Conservation (phyloP, 176 grass and related monocot genomes). For the Eleusine indica region DNA sequence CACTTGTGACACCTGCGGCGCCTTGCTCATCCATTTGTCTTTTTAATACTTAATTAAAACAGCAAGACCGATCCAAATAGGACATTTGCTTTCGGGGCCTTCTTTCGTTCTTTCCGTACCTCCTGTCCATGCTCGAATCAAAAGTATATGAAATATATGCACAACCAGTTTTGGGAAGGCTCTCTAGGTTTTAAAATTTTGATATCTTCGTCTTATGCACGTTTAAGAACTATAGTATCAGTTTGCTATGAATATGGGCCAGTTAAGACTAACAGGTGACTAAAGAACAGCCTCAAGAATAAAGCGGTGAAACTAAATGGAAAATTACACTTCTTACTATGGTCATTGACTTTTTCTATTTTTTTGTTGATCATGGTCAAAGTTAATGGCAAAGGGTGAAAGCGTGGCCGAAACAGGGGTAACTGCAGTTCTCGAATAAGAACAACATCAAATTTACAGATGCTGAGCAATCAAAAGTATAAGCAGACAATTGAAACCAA, state of each 20-base stretch:
- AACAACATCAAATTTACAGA: background rate
- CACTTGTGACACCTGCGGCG: slow-evolving; percentile 6
- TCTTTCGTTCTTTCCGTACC: background rate
- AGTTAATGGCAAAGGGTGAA: background rate
- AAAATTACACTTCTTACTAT: background rate
- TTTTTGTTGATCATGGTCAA: background rate
- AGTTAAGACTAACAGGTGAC: background rate
- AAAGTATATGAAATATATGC: background rate
- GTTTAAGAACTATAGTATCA: background rate
- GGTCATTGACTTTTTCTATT: background rate
- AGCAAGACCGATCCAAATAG: background rate
- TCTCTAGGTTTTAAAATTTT: background rate
- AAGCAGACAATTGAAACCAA: background rate
- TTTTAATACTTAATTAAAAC: background rate
- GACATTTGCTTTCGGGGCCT: background rate
- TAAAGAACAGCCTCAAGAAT: background rate
- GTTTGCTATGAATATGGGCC: background rate
- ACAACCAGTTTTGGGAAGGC: background rate
- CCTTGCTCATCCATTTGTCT: background rate
- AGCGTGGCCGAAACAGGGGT: background rate
- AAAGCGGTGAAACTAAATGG: background rate
- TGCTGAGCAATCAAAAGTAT: background rate
- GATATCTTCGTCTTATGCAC: background rate
- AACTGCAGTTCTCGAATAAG: background rate
- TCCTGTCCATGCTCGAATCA: slow-evolving; percentile 3